Percentiles rank a stretch among this genome's conserved stretches.
Conservation (phyloP, 1,139 yeast species). For the Nakaseomyces sp. region DNA sequence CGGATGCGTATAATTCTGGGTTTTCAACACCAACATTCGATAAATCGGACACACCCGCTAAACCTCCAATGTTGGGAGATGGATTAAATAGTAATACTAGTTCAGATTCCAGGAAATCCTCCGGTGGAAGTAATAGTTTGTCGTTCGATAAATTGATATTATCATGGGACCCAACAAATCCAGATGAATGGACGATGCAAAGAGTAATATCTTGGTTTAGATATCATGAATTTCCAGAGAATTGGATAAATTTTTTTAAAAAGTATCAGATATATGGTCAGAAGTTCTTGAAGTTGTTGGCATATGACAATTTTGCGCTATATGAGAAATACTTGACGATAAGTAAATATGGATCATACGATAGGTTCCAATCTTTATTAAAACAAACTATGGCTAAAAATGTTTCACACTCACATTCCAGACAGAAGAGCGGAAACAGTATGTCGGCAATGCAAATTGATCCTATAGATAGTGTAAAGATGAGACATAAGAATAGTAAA, state of each 20-base stretch:
- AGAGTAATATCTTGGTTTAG: constrained; percentile 65
- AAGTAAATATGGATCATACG: constrained; percentile 41
- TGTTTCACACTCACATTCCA: constrained; percentile 26
- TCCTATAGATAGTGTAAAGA: neutral
- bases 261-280: constrained; percentile 54
- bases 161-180: constrained; percentile 38
- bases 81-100: neutral
- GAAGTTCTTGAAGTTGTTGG: constrained; percentile 57
- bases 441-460: constrained; percentile 3
- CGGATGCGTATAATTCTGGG: neutral
- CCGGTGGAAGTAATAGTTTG: constrained; percentile 22
- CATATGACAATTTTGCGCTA: constrained; percentile 49
- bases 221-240: constrained; percentile 53
- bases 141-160: constrained; percentile 29
- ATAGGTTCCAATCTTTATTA: constrained; percentile 46
- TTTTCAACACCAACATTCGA: constrained; percentile 8
- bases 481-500: constrained; percentile 12
- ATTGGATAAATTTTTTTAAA: constrained; percentile 62
- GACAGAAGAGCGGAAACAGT: constrained; percentile 14
- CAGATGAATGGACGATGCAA: constrained; percentile 58
- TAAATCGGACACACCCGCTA: neutral
- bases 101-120: constrained; percentile 23
- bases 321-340: constrained; percentile 43
- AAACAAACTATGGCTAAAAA: constrained; percentile 40
- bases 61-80: neutral